Evolutionary conservation across 495 filamentous ascomycete species (phyloP).

Genomic region (Clohesyomyces aquaticus): DNA sequence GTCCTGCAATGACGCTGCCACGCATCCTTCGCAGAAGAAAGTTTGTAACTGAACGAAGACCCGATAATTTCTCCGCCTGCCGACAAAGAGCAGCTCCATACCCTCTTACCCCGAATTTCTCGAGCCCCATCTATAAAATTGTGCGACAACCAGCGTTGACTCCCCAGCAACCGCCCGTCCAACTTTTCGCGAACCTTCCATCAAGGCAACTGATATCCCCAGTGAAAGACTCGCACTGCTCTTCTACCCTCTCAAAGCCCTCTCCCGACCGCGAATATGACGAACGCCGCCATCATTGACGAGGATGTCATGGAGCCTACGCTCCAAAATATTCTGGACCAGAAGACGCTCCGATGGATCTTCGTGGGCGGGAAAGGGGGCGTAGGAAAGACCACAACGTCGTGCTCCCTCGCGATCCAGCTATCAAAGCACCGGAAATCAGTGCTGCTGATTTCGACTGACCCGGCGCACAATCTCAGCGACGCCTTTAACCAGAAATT

Average conservation of each 20-base stretch:
- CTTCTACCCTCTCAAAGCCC: neutral
- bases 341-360: conserved; percentile 95
- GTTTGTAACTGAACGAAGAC: neutral
- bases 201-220: neutral
- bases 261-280: conserved; percentile 54
- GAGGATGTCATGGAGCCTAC: conserved; percentile 86
- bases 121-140: too few relatives aligned
- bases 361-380: conserved; percentile 99
- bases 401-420: conserved; percentile 96
- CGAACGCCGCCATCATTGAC: conserved; percentile 61
- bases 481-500: conserved; percentile 99
- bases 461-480: conserved; percentile 97
- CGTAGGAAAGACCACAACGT: conserved; percentile 99
- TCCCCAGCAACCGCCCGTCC: conserved; percentile 7
- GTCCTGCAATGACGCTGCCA: conserved; percentile 8
- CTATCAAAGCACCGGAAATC: conserved; percentile 94
- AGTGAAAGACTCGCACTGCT: too few relatives aligned
- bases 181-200: conserved; percentile 30
- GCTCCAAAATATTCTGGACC: conserved; percentile 91
- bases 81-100: too few relatives aligned
- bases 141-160: neutral
- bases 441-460: conserved; percentile 96
- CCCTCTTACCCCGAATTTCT: neutral
- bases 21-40: neutral
- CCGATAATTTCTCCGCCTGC: too few relatives aligned